Percentiles rank a stretch among this genome's conserved stretches.
phyloP scores from a whole-genome alignment of 306 rosid genomes.

The Coriaria nepalensis region DNA sequence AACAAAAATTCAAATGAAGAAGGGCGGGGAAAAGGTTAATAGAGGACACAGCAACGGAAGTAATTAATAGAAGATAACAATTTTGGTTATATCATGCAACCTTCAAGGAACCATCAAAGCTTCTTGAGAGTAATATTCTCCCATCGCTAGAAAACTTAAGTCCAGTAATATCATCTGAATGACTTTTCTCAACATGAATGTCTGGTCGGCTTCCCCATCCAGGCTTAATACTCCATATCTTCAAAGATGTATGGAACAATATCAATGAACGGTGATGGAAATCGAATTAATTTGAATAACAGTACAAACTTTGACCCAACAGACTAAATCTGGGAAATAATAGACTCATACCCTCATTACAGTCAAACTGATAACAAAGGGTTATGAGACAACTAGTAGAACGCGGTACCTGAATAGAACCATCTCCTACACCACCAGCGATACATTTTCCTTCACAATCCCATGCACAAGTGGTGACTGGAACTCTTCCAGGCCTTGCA shows the following conservation, averaged over 20 bases:
- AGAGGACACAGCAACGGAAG: conserved; percentile 3
- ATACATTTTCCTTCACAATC: conserved; percentile 75
- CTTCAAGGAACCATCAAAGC: conserved; percentile 79
- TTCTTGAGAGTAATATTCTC: conserved; percentile 56
- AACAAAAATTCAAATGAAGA: conserved; percentile 10
- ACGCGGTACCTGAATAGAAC: conserved; percentile 70
- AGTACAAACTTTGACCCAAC: not conserved
- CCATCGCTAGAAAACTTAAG: conserved; percentile 83
- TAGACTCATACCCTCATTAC: no score
- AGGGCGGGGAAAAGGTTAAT: conserved; percentile 4
- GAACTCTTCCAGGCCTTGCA: conserved; percentile 80
- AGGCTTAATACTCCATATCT: conserved; percentile 83
- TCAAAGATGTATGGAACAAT: conserved; percentile 15
- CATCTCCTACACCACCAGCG: conserved; percentile 89
- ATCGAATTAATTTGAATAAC: not conserved
- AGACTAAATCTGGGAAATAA: not conserved
- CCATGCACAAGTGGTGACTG: conserved; percentile 91
- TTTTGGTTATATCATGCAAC: conserved; percentile 10
- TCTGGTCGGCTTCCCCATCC: conserved; percentile 99
- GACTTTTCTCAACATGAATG: conserved; percentile 45
- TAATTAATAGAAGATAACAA: no score
- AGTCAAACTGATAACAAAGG: not conserved
- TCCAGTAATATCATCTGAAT: conserved; percentile 60
- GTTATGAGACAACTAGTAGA: conserved; percentile 3
- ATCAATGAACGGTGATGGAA: not conserved